Evolutionary conservation across 768 basidiomycete species (phyloP), one percentile per base, ranked within the genome.

Genomic region (Cytidiella melzeri): DNA sequence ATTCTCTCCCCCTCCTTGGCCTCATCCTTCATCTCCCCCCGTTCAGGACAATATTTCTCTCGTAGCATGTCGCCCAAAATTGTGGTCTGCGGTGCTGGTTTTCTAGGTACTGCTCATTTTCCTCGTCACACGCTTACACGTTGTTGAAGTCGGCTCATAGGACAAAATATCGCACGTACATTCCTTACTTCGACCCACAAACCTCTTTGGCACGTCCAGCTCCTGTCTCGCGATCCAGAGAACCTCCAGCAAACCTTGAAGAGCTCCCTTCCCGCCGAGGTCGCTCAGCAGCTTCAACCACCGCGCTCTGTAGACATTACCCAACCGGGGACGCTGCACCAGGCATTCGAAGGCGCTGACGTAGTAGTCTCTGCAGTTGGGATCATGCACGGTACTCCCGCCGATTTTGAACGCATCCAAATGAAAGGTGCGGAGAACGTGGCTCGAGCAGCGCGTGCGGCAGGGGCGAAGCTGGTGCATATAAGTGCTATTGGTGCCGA

Each of bases 401-500:
- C 70, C 26, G 67, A 78, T 42, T 87, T 87, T 56, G 74, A 84
- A 44, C 67, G 67, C 9, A 71, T 84, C 13, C 85, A 88, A 55
- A 73, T 75, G 70, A 71, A 69, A 55, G 86, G 87, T 4, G 82
- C 80, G 15, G 75, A 79, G 55, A 83, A 85, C 55, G 78, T 89
- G 6, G 83, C 84, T 0, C 57, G 60, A 30, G 73, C 73, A 2
- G 77, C 81, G 0, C 73, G 69, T 50, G 61, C 69, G 5, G 70
- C 62, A 24, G 79, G 79, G 11, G 81, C 82, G 5, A 80, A 75
- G 55, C 66, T 84, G 15, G 70, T 84, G 20, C 83, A 85, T 55
- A 65, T 90, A 57, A 84, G 82, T 53, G 83, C 86, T 20, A 84
- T 89, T 57, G 84, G 84, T n/a, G 83, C 84, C n/a, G 72, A 86